Evolutionary conservation across 208 protist species (phyloP), one percentile per base, ranked within the genome.

Genomic region (Trypanosoma vivax): DNA sequence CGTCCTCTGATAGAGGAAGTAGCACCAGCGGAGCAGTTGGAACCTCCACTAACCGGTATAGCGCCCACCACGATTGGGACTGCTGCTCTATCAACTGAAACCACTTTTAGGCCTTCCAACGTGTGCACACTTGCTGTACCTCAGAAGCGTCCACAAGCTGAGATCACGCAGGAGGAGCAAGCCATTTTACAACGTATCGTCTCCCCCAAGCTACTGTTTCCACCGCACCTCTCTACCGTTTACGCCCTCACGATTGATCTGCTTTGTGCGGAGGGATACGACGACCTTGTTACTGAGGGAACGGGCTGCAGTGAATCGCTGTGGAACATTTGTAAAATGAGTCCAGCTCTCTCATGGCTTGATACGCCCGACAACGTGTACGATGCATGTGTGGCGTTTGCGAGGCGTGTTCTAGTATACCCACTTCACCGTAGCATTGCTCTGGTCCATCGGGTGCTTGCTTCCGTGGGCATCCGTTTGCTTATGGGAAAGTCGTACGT

Each of bases 241-340:
- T 68, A 69, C 27, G 79, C 80, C n/a, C 51, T 90, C 24, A 92
- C 89, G 30, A 52, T 78, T 3, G 90, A 96, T 50, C 57, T 96
- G 31, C 71, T 96, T 6, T 72, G 88, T 19, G 66, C 85, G 24
- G 84, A 93, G 54, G 76, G 73, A 25, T 96, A 96, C 72, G 87
- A 96, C 58, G 82, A 92, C 57, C 21, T 91, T 42, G 81, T 90
- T 19, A 93, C 86, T 14, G 82, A 92, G 43, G 90, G 87, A 21
- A 57, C 49, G 11, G 84, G 84, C 23, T 94, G 82, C 61, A 80
- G 78, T 52, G 92, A 96, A 69, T 90, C 81, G 14, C 52, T 90
- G 34, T 96, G 92, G 89, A 96, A 88, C 60, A 11, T 95, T 7
- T 79, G 70, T 54, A 78, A 82, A 54, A 60, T 95, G 19, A 90